Base-by-base conservation (phyloP, 169 alveolate species). In the Babesia ovis region DNA sequence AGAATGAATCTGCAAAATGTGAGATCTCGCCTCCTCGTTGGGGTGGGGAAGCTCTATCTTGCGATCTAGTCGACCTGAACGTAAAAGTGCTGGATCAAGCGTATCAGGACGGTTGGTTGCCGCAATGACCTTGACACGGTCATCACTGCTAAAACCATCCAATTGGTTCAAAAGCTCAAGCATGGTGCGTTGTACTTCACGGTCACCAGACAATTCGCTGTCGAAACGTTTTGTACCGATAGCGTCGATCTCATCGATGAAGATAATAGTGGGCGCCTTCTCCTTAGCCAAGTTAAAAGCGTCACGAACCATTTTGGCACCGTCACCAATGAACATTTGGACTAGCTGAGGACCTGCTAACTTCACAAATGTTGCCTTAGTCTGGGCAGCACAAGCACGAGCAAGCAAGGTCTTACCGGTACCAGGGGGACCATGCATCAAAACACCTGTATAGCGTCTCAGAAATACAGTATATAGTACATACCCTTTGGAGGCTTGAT, bases 371-470 rank as follows among this genome's bases (percentile, higher is more conserved):
- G 99, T 96, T 29, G 99, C 99, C 72, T 96, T 93, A 1, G 99
- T 98, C 77, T 89, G 91, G 35, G 98, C 97, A 11, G 99, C 99
- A 81, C 98, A 94, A 9, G 99, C 98, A 77, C 98, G 85, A 6
- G 98, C 98, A 86, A 95, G 69, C 80, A 94, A 77, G 4, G 98
- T 96, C 70, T 96, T 96, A 3, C 94, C 94, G 25, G 87, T 73
- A 5, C 99, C 99, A 25, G 99, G 99, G 0, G 99, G 99, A 20
- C 99, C 99, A 85, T 96, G 95, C 99, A 98, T 95, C 46, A 98
- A 83, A 39, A 96, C 96, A 3, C 99, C 97, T 76, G 67, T 22
- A 41, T 29, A 60, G 12, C 14, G 5, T 8, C 12, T 14, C n/a
- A n/a, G n/a, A n/a, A n/a, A 39, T 39, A 9, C 14, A 39, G 46